Evolutionary conservation across 257 asterid genomes (phyloP), one percentile per base, ranked within the genome.

Genomic region (Nyctanthes arbortristis): DNA sequence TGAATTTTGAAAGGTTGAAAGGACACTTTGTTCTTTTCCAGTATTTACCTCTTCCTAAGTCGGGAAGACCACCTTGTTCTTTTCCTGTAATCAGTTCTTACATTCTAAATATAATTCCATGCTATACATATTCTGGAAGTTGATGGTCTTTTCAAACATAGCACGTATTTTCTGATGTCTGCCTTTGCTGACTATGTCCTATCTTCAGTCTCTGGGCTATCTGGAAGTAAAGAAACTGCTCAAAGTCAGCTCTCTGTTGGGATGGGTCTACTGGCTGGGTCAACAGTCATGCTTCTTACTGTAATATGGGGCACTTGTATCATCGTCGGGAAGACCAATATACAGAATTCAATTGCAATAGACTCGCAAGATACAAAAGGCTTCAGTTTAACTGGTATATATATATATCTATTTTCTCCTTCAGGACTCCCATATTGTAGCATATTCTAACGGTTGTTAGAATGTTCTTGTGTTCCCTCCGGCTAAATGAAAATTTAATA

Each of bases 241-340:
- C n/a, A n/a, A n/a, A n/a, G n/a, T n/a, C n/a, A n/a, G n/a, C n/a
- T n/a, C n/a, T n/a, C n/a, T n/a, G n/a, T n/a, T n/a, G n/a, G n/a
- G n/a, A n/a, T n/a, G n/a, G n/a, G n/a, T n/a, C n/a, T n/a, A n/a
- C n/a, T n/a, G n/a, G n/a, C n/a, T n/a, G n/a, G n/a, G n/a, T n/a
- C n/a, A n/a, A n/a, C n/a, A n/a, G n/a, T n/a, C n/a, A n/a, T n/a
- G n/a, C n/a, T n/a, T n/a, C n/a, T n/a, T n/a, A n/a, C n/a, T n/a
- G n/a, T n/a, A n/a, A n/a, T n/a, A n/a, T n/a, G n/a, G n/a, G n/a
- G 98, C 1, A 77, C 92, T 61, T 93, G 98, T 76, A 68, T 91
- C 65, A 0, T 82, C 49, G 90, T 90, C 36, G 98, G 98, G 63
- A 92, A 91, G 84, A 87, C 93, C 25, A 91, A 91, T 66, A 22